phyloP scores from a whole-genome alignment of 768 basidiomycete species.

The Russula dissimulans region DNA sequence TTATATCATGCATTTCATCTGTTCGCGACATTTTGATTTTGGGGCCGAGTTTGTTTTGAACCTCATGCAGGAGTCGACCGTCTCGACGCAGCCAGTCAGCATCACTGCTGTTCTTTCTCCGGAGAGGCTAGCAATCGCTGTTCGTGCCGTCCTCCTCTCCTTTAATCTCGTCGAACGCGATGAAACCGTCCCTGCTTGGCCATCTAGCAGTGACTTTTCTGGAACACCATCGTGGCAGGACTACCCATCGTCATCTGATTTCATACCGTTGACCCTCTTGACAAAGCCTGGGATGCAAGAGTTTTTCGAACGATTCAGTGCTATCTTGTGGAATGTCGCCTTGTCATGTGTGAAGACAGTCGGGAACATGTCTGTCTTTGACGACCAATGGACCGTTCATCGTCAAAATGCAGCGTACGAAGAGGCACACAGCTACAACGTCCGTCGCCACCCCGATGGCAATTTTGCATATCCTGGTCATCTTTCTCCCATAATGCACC shows the following conservation, averaged over 20 bases:
- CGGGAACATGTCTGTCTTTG: conserved; percentile 72
- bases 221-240: conserved; percentile 46
- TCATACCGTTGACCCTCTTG: conserved; percentile 44
- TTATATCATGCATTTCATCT: conserved; percentile 72
- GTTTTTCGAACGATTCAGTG: conserved; percentile 58
- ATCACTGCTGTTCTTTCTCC: conserved; percentile 45
- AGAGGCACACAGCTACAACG: conserved; percentile 57
- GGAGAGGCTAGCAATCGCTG: conserved; percentile 64
- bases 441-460: conserved; percentile 60
- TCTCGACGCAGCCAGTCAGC: conserved; percentile 33
- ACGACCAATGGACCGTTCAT: conserved; percentile 70
- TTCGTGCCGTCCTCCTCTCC: conserved; percentile 70
- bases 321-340: conserved; percentile 48
- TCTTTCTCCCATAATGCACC: conserved; percentile 51
- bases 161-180: conserved; percentile 68
- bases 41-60: conserved; percentile 77
- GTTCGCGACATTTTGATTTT: conserved; percentile 76
- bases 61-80: conserved; percentile 60
- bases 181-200: conserved; percentile 64
- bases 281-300: conserved; percentile 62
- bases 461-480: conserved; percentile 57
- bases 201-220: conserved; percentile 60
- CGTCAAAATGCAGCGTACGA: conserved; percentile 54
- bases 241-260: conserved; percentile 61
- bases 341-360: conserved; percentile 51